Percentiles rank a stretch among this genome's conserved stretches.
Evolutionary conservation across 345 rosid genomes (phyloP).

Genomic region (Populus alba): DNA sequence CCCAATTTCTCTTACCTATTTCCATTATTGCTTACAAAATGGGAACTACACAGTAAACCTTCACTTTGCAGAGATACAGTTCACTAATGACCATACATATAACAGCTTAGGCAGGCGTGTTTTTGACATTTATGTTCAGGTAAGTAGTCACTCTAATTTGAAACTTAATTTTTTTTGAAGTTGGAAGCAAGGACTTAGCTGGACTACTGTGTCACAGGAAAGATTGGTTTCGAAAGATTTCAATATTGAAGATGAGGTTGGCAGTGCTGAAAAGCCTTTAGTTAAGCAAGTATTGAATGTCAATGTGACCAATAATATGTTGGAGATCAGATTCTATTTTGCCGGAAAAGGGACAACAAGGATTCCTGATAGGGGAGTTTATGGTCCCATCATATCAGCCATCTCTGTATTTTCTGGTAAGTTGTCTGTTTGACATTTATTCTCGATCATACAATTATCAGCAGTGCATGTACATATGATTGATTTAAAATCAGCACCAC

Average conservation of each 20-base stretch:
- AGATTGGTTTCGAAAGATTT: constrained; percentile 17
- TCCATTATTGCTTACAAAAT: constrained; percentile 60
- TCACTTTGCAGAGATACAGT: constrained; percentile 59
- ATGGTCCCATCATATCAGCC: constrained; percentile 29
- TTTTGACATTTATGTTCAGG: constrained; percentile 66
- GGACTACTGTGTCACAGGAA: constrained; percentile 13
- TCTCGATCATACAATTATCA: background rate
- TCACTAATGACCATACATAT: constrained; percentile 43
- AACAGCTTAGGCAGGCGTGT: constrained; percentile 57
- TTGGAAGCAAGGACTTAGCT: background rate
- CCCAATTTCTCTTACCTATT: constrained; percentile 66
- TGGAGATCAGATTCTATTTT: constrained; percentile 26
- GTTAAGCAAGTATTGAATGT: constrained; percentile 17
- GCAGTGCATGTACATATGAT: background rate
- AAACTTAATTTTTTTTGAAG: background rate
- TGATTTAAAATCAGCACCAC: background rate
- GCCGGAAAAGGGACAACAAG: constrained; percentile 30
- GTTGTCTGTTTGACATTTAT: background rate
- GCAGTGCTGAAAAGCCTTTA: constrained; percentile 11
- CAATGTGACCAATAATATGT: constrained; percentile 16
- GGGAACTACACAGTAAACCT: constrained; percentile 50
- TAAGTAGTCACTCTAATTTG: constrained; percentile 13
- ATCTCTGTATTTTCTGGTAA: constrained; percentile 25
- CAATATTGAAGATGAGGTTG: constrained; percentile 26
- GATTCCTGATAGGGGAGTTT: constrained; percentile 22